Percentiles rank a stretch among this genome's conserved stretches.
Evolutionary conservation across 345 rosid species (phyloP).

Genomic region (Clausena lansium): DNA sequence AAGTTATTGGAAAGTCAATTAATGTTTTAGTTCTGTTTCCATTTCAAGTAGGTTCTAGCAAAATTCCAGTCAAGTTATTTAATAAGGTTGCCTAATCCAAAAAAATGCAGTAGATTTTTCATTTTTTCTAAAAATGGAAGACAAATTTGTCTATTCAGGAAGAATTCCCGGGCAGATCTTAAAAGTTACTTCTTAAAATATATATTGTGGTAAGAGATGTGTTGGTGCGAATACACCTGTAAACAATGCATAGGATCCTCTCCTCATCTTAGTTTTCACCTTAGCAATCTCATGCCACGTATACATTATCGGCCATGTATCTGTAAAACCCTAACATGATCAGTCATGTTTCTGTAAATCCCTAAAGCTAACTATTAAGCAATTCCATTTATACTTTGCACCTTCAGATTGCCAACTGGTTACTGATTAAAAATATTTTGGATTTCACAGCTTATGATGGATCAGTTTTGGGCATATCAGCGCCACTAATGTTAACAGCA

Average conservation of each 20-base stretch:
- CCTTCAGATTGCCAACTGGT: neutral
- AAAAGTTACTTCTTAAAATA: neutral
- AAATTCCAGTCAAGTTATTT: neutral
- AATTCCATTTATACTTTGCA: neutral
- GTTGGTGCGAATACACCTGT: too few relatives aligned
- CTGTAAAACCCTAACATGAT: too few relatives aligned
- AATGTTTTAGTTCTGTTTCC: neutral
- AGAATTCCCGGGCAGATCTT: neutral
- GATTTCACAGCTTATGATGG: neutral
- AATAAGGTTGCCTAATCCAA: neutral
- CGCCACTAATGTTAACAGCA: too few relatives aligned
- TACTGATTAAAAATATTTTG: neutral
- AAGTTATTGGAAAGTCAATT: neutral
- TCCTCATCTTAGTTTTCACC: too few relatives aligned
- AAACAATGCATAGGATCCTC: too few relatives aligned
- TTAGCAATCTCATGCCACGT: too few relatives aligned
- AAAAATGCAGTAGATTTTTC: neutral
- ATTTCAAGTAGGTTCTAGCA: neutral
- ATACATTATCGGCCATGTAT: too few relatives aligned
- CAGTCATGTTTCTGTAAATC: neutral
- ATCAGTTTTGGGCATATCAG: neutral
- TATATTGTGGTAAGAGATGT: neutral
- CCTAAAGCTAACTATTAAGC: neutral
- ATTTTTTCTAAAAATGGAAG: neutral
- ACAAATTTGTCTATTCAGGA: neutral